Base-by-base conservation (phyloP, 345 rosid genomes). In the Syzygium aromaticum region DNA sequence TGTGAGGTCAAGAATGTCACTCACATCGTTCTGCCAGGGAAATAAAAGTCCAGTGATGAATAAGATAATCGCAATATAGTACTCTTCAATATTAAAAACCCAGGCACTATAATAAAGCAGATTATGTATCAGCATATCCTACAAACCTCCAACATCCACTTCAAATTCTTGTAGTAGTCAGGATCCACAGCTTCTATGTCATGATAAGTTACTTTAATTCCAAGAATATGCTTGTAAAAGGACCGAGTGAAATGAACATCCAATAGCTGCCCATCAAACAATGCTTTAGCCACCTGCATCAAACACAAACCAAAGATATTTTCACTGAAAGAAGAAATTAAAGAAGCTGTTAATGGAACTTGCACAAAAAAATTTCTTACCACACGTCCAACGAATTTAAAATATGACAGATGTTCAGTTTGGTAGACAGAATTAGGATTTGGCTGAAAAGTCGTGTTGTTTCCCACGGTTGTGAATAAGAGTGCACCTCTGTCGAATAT, bases 121-220 rank as follows among this genome's bases (percentile, higher is more conserved):
- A 30, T 59, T 77, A 61, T 52, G 30, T 27, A 27, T 16, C 61
- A 80, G 27, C 38, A 88, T 85, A 61, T 73, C 86, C 88, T 85
- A 89, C 98, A 86, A 84, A 96, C 99, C 98, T 97, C 99, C 52
- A 97, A 89, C 95, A 97, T 93, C 99, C 99, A 97, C 94, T 97
- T 97, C 92, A 97, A 89, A 87, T 93, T 96, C 92, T 95, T 96
- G 93, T 97, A 97, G 90, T 97, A 97, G 91, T 97, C 99, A 86
- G 99, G 99, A 91, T 97, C 99, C 89, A 97, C 98, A 73, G 99
- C 99, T 93, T 97, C 99, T 87, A 97, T 97, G 91, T 97, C 99
- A 92, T 97, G 99, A 90, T 97, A 97, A 51, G 99, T 97, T 90
- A 97, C 99, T 93, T 97, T 97, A 59, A 95, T 97, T 67, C 96